Evolutionary conservation across 345 rosid genomes (phyloP), one percentile per base, ranked within the genome.

Genomic region (Rhodamnia rubescens): DNA sequence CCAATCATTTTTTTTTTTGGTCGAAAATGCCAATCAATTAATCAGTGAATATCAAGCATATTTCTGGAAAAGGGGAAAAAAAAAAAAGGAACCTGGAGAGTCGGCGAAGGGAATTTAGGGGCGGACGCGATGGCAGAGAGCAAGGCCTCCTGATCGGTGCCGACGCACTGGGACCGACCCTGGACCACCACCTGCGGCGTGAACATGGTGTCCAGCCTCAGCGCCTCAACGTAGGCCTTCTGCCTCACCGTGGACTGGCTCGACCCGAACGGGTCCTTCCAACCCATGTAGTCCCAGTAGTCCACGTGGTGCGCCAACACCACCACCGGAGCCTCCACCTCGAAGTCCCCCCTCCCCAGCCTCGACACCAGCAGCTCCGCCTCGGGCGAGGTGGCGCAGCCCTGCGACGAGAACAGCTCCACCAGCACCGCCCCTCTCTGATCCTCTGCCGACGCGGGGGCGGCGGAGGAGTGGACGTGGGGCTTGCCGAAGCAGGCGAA

Each of bases 331-430:
- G 89, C 80, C 61, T 88, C 95, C 49, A 89, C 85, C 82, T 90
- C 89, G 59, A 96, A 96, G 85, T 96, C 98, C 40, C 99, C 99
- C 83, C 99, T 92, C 55, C 98, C 99, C 14, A 95, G 93, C 89
- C 99, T 86, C 11, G 99, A 96, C 89, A 94, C 75, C 85, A 95
- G 83, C 90, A 96, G 47, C 94, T 96, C 99, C 52, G 95, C 98
- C 84, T 89, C 95, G 29, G 94, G 96, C 6, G 98, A 96, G n/a
- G 95, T 92, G 21, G 83, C 87, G 85, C 99, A 96, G 32, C 98
- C 99, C 90, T 96, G 99, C 0, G 99, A 96, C 3, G 98, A 93
- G 90, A 96, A 96, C 64, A 96, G 91, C 93, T 96, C 97, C 85
- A 96, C 94, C 88, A 96, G 85, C 49, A 96, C 91, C 29, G 92